phyloP scores from a whole-genome alignment of 1,284 basidiomycete species.

The Leccinum solheimii region DNA sequence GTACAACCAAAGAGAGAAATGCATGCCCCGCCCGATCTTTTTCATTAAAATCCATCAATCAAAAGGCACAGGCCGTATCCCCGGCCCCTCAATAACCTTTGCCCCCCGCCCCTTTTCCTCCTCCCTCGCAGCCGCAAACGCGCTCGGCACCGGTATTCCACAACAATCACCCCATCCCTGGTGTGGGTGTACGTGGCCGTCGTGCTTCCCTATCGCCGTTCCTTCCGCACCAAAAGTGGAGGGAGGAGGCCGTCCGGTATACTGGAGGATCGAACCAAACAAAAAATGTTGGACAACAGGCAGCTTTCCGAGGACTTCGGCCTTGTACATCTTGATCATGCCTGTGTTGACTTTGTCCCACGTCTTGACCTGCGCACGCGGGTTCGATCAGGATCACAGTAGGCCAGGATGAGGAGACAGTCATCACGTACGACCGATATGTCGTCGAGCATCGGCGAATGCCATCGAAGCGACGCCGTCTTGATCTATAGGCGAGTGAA shows the following conservation, averaged over 20 bases:
- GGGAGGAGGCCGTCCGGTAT: slow-evolving; percentile 57
- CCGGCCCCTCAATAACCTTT: slow-evolving; percentile 51
- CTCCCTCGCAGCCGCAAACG: slow-evolving; percentile 72
- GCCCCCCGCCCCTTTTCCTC: slow-evolving; percentile 33
- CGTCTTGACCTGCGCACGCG: slow-evolving; percentile 69
- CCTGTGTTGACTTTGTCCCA: slow-evolving; percentile 98
- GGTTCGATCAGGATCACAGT: background rate
- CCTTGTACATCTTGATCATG: slow-evolving; percentile 98
- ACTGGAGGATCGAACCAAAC: slow-evolving; percentile 84
- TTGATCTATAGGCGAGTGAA: slow-evolving; percentile 68
- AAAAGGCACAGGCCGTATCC: slow-evolving; percentile 82
- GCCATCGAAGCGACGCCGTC: slow-evolving; percentile 94
- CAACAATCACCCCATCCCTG: slow-evolving; percentile 92
- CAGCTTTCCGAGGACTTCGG: slow-evolving; percentile 93
- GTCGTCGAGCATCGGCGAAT: slow-evolving; percentile 98
- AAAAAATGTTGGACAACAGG: slow-evolving; percentile 97
- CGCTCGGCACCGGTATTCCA: slow-evolving; percentile 85
- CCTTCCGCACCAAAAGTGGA: slow-evolving; percentile 39
- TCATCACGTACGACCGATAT: slow-evolving; percentile 76
- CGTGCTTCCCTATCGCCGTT: slow-evolving; percentile 41
- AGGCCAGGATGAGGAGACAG: background rate
- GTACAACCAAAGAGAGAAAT: too few relatives aligned
- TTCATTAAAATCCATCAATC: slow-evolving; percentile 45
- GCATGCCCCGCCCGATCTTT: too few relatives aligned
- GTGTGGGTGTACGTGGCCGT: slow-evolving; percentile 41